Base-by-base conservation (phyloP, 1,284 basidiomycete species). In the Porogramme epimiltina region DNA sequence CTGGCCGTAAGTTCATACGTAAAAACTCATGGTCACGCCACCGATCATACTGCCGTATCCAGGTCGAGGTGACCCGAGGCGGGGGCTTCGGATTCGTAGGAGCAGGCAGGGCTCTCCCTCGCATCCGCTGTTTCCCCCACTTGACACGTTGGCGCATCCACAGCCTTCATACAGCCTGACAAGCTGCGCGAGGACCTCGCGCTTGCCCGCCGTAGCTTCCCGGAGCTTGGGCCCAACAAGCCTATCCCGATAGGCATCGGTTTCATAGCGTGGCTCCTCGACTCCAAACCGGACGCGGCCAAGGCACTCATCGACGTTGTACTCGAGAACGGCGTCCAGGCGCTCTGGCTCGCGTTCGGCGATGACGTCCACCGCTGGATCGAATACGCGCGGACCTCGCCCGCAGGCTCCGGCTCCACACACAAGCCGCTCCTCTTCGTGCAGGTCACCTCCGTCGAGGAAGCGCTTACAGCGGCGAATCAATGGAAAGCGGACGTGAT, bases 271-370 rank as follows among this genome's bases (percentile, higher is more conserved):
- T 91, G 87, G 88, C 75, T 75, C 52, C 75, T 91, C n/a, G 85
- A 89, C 40, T 80, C 84, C 50, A 66, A 74, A 43, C 62, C 70
- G 9, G 64, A 70, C 33, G 63, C 66, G 5, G 58, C 64, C 36
- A 55, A 70, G 28, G 69, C 77, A 18, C 56, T 79, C 18, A 65
- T 91, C n/a, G 67, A 73, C 10, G 64, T 73, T 18, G 79, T 80
- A 9, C 72, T 90, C 41, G 75, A 82, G 45, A 73, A 75, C 51
- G 70, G 74, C 20, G 80, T 87, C n/a, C 73, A 73, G 44, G 85
- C 86, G 8, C 69, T 91, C 44, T 91, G 89, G 89, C 72, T 91
- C 40, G 73, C 87, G 0, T 90, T 87, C 63, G 89, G 89, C 1
- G 65, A 72, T 37, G 67, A 84, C 59, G 55, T 89, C 18, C 69